Percentiles rank a stretch among this genome's conserved stretches.
Evolutionary conservation across 805 yeast species (phyloP).

Genomic region (Kuraishia ogatae): DNA sequence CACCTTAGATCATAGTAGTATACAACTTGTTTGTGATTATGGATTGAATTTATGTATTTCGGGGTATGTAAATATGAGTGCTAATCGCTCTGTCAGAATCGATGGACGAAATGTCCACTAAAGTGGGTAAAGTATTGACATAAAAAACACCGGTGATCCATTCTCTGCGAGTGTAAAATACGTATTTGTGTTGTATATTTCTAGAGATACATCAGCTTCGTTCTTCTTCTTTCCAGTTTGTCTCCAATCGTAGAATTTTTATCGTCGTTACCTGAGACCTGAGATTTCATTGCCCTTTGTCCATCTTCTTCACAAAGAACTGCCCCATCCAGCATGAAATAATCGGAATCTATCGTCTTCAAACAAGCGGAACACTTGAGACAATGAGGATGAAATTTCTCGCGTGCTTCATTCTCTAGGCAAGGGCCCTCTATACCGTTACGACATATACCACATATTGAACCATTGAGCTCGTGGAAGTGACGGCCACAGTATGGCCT

Average conservation of each 20-base stretch:
- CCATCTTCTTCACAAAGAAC: conserved; percentile 44
- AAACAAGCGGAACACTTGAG: conserved; percentile 60
- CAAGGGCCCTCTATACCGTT: conserved; percentile 86
- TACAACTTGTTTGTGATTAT: no score
- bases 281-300: conserved; percentile 9
- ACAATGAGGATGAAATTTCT: conserved; percentile 72
- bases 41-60: background rate
- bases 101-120: background rate
- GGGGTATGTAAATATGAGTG: background rate
- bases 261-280: conserved; percentile 4
- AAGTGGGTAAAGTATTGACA: background rate
- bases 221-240: conserved; percentile 22
- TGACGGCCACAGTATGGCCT: conserved; percentile 76
- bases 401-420: conserved; percentile 62
- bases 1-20: no score
- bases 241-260: background rate
- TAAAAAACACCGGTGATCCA: background rate
- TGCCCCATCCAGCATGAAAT: conserved; percentile 36
- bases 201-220: conserved; percentile 20
- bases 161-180: background rate
- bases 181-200: background rate
- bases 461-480: conserved; percentile 66
- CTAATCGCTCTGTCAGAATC: background rate
- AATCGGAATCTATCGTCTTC: conserved; percentile 41
- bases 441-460: conserved; percentile 65